phyloP scores from a whole-genome alignment of 192 early-diverging fungal species.

The Spizellomyces punctatus region DNA sequence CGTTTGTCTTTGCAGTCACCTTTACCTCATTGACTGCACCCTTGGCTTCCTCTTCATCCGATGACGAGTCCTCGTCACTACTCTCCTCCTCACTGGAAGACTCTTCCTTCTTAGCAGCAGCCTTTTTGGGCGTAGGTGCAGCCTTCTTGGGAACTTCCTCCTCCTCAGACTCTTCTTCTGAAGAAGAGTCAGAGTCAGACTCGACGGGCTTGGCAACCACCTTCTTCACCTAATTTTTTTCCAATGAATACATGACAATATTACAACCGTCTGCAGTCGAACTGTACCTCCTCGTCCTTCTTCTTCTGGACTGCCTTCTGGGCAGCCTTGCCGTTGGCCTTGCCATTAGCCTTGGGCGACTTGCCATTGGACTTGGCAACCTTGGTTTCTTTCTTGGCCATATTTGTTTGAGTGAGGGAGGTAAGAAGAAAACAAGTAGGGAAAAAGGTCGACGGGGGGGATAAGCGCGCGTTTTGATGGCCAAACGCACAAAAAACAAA shows the following conservation, averaged over 20 bases:
- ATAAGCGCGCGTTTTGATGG: background rate
- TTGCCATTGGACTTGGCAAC: slow-evolving; percentile 35
- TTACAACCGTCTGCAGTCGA: background rate
- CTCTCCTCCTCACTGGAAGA: slow-evolving; percentile 33
- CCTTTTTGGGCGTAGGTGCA: slow-evolving; percentile 14
- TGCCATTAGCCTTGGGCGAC: slow-evolving; percentile 19
- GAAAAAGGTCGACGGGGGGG: background rate
- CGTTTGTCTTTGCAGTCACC: slow-evolving; percentile 43
- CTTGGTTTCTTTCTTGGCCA: slow-evolving; percentile 55
- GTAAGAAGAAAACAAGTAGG: background rate
- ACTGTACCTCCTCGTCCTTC: background rate
- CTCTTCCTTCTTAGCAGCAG: slow-evolving; percentile 50
- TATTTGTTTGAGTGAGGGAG: slow-evolving; percentile 30
- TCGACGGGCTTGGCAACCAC: slow-evolving; percentile 18
- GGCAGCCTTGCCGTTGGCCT: background rate
- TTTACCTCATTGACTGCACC: slow-evolving; percentile 19
- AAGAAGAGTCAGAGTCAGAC: slow-evolving; percentile 72
- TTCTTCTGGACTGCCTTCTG: slow-evolving; percentile 24
- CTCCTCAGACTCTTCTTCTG: slow-evolving; percentile 40
- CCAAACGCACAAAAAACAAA: background rate
- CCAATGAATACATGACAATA: background rate
- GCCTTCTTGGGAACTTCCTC: slow-evolving; percentile 33
- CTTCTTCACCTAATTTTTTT: background rate
- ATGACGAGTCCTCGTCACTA: slow-evolving; percentile 39
- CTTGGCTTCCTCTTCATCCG: slow-evolving; percentile 48